Evolutionary conservation across 1,284 basidiomycete genomes (phyloP).

Genomic region (Irpex sp.): DNA sequence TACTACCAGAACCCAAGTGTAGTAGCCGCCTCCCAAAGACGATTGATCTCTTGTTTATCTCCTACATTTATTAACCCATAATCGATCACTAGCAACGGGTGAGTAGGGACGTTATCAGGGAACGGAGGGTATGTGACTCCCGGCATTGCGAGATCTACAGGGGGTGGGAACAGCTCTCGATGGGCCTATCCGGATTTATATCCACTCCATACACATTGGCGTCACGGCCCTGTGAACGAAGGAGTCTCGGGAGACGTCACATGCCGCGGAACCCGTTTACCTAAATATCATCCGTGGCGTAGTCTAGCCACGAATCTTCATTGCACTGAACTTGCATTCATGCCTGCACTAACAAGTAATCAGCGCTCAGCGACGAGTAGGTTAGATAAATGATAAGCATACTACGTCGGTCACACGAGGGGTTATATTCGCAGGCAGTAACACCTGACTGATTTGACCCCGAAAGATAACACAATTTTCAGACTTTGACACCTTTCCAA

Average conservation of each 20-base stretch:
- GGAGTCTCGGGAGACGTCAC: neutral
- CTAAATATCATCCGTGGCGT: neutral
- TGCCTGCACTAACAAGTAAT: too few species aligned
- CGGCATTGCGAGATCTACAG: neutral
- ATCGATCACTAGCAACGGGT: slow-evolving; percentile 8
- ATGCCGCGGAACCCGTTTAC: neutral
- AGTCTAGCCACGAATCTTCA: too few species aligned
- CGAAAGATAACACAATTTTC: too few species aligned
- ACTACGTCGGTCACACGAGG: too few species aligned
- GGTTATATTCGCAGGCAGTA: too few species aligned
- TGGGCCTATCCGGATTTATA: neutral
- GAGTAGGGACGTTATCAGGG: slow-evolving; percentile 5
- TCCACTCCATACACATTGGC: neutral
- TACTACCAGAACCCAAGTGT: slow-evolving; percentile 11
- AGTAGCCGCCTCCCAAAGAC: slow-evolving; percentile 9
- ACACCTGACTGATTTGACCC: too few species aligned
- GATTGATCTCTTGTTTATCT: slow-evolving; percentile 1
- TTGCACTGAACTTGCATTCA: too few species aligned
- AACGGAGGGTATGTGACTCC: slow-evolving; percentile 1
- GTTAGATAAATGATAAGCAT: too few species aligned
- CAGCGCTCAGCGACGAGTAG: too few species aligned
- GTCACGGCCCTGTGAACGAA: neutral
- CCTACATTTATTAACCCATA: slow-evolving; percentile 4
- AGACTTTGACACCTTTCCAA: too few species aligned
- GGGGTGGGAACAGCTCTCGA: too few species aligned